Evolutionary conservation across 176 grass and related monocot species (phyloP), one percentile per base, ranked within the genome.

Genomic region (Hyparrhenia diplandra): DNA sequence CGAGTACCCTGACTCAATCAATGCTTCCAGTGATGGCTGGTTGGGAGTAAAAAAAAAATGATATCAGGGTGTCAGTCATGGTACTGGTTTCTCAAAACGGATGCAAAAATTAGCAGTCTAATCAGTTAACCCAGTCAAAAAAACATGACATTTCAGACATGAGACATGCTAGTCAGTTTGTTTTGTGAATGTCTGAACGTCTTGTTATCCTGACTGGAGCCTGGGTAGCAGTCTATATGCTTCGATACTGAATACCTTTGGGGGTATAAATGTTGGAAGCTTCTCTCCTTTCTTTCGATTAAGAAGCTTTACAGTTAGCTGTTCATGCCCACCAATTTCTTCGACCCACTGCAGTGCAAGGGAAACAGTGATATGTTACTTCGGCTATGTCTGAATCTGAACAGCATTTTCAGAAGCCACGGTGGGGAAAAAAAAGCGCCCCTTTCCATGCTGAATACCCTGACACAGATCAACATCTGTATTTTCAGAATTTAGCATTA

Each of bases 221-320:
- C 17, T 52, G 51, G 52, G 55, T 24, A 58, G 55, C 24, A 62
- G 12, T 5, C 8, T n/a, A 35, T 52, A 39, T 37, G 29, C 27
- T 55, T 81, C 25, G 52, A 80, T 52, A 21, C 25, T 51, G 61
- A 79, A 35, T 94, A 95, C 96, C 96, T 93, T 89, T 16, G 90
- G 92, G 73, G 92, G 87, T 82, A 86, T 74, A 91, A 99, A 99
- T 74, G 90, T 89, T 77, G 90, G 92, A 85, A 99, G 92, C 46
- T 91, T 82, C 54, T 88, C 90, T 27, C 89, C 84, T 39, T 86
- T 91, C 78, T 88, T 89, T 85, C 60, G 74, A 69, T 91, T 90
- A 32, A 99, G 76, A 85, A 99, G 90, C 77, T 93, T 95, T 46
- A 83, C 88, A 55, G 80, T 85, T 73, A 95, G 87, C 66, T 95